Conservation (phyloP, 2,329 filamentous ascomycete genomes). For the Pezicula rhizophila region DNA sequence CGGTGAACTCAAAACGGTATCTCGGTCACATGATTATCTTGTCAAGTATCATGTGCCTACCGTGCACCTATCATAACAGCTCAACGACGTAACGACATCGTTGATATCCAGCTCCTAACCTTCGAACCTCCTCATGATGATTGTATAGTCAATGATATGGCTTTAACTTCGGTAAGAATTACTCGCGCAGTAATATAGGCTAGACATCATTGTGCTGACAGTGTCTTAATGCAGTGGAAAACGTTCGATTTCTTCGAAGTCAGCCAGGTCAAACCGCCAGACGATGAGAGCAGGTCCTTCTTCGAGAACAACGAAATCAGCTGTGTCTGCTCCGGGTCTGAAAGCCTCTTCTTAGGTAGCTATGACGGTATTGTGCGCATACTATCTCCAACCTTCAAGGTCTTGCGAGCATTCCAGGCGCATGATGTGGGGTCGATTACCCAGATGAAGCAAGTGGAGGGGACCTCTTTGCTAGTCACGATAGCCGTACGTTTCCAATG, state of each 20-base stretch:
- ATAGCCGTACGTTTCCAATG: conserved; percentile 46
- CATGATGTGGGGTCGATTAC: conserved; percentile 76
- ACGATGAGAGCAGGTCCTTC: conserved; percentile 71
- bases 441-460: conserved; percentile 86
- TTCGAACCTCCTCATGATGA: no score
- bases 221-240: conserved; percentile 64
- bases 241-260: conserved; percentile 99
- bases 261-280: conserved; percentile 68
- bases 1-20: no score
- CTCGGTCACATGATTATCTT: no score
- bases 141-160: conserved; percentile 10
- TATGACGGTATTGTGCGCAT: conserved; percentile 83
- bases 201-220: no score
- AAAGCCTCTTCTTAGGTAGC: conserved; percentile 83
- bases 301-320: conserved; percentile 81
- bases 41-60: no score
- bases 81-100: no score
- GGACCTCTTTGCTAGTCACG: conserved; percentile 80
- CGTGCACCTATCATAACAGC: no score
- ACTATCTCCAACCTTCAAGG: conserved; percentile 80
- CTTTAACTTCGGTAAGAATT: conserved; percentile 20
- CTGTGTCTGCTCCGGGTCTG: conserved; percentile 78
- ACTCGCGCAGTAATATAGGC: no score
- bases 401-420: conserved; percentile 79
- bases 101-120: no score